Conservation (phyloP, 1,284 basidiomycete genomes). For the Heliocybe sulcata region DNA sequence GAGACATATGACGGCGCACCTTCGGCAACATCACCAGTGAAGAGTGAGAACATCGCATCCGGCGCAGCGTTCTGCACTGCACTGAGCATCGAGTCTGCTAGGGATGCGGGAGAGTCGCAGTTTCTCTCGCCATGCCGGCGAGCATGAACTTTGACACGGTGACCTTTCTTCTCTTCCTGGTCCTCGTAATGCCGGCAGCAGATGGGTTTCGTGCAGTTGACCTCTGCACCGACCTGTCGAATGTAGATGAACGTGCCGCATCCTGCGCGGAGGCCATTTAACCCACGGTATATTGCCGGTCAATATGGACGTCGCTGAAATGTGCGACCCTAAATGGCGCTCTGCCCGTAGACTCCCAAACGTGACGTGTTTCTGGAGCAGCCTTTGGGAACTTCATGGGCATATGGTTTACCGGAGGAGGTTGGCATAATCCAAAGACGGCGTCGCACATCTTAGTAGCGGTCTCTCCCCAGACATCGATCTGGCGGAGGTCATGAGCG, state of each 20-base stretch:
- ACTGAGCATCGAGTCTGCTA: slow-evolving; percentile 45
- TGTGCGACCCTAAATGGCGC: slow-evolving; percentile 42
- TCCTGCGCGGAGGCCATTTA: neutral
- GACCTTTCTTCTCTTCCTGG: slow-evolving; percentile 22
- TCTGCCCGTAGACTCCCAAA: slow-evolving; percentile 28
- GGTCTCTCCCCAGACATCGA: slow-evolving; percentile 37
- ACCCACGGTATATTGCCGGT: slow-evolving; percentile 39
- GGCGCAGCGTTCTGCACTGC: slow-evolving; percentile 28
- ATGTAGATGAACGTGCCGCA: neutral
- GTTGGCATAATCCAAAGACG: slow-evolving; percentile 30
- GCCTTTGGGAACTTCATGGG: slow-evolving; percentile 36
- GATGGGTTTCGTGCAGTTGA: slow-evolving; percentile 49
- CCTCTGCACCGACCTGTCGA: slow-evolving; percentile 37
- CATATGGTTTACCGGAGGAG: slow-evolving; percentile 29
- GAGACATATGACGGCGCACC: slow-evolving; percentile 23
- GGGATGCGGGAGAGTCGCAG: slow-evolving; percentile 39
- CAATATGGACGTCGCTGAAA: slow-evolving; percentile 50
- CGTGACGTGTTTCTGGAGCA: slow-evolving; percentile 26
- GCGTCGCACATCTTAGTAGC: slow-evolving; percentile 50
- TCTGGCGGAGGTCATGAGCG: slow-evolving; percentile 46
- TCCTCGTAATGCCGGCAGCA: slow-evolving; percentile 48
- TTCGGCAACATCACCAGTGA: slow-evolving; percentile 58
- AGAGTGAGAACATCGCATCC: slow-evolving; percentile 42
- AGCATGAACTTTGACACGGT: slow-evolving; percentile 25
- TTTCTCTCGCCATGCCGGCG: slow-evolving; percentile 36